These are phyloP conservation scores for Lachnellula arida DNA, from an alignment of 2,329 filamentous ascomycete genomes.

Conservation along the genomic window DNA sequence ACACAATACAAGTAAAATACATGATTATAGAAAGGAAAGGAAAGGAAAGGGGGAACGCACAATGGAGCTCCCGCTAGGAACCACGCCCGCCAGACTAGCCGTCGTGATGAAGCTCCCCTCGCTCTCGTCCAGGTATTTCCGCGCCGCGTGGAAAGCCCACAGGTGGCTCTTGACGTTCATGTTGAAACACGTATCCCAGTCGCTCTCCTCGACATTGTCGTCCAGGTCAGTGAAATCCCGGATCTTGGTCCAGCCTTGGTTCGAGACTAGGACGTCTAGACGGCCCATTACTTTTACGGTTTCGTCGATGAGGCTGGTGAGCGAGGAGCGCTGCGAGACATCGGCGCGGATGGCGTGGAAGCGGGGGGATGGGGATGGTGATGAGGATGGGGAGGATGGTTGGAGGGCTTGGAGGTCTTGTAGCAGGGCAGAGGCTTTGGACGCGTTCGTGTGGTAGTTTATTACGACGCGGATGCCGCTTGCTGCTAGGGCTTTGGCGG, in stretches of 20 bases:
- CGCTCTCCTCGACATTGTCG: constrained; percentile 51
- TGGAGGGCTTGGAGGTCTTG: constrained; percentile 46
- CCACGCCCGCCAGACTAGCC: constrained; percentile 59
- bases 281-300: constrained; percentile 58
- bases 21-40: neutral
- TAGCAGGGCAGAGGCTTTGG: constrained; percentile 55
- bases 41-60: constrained; percentile 30
- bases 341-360: constrained; percentile 61
- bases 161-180: constrained; percentile 61
- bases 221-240: constrained; percentile 44
- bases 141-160: constrained; percentile 53
- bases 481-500: constrained; percentile 61
- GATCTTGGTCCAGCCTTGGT: constrained; percentile 56
- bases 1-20: too few species aligned
- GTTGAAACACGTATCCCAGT: constrained; percentile 55
- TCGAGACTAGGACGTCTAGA: constrained; percentile 73
- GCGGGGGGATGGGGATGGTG: neutral
- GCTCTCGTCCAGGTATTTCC: constrained; percentile 48
- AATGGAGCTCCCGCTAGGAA: constrained; percentile 56
- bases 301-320: constrained; percentile 53
- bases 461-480: constrained; percentile 66
- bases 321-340: constrained; percentile 54
- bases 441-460: constrained; percentile 63
- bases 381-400: constrained; percentile 35
- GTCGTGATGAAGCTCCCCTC: constrained; percentile 61